These are phyloP conservation scores for Arachis stenosperma DNA, from an alignment of 306 rosid genomes.

Conservation along the genomic window DNA sequence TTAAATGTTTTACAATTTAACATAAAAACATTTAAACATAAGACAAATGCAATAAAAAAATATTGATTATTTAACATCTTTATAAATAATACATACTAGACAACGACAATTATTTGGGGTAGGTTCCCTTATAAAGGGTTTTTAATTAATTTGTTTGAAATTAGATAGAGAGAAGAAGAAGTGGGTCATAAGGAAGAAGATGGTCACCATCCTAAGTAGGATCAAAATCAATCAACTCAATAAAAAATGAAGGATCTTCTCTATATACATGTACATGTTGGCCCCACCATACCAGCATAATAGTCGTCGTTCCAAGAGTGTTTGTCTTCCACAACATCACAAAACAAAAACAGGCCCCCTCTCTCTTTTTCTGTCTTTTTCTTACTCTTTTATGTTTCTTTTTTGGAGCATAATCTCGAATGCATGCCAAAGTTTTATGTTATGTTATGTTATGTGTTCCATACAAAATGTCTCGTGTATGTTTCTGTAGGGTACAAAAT, in stretches of 20 bases:
- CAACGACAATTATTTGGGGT: constrained; percentile 6
- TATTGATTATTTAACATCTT: too few relatives aligned
- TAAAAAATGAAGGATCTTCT: background rate
- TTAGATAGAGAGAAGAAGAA: background rate
- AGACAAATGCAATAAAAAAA: too few relatives aligned
- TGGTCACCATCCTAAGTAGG: constrained; percentile 48
- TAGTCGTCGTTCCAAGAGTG: background rate
- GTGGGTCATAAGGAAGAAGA: constrained; percentile 36
- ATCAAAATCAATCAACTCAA: constrained; percentile 49
- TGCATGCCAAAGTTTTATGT: background rate
- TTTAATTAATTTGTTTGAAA: background rate
- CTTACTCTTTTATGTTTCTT: background rate
- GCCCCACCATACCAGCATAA: constrained; percentile 3
- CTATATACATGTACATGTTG: background rate
- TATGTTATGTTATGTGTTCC: background rate
- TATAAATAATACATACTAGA: too few relatives aligned
- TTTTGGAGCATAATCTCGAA: constrained; percentile 8
- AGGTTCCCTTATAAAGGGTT: background rate
- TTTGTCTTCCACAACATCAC: background rate
- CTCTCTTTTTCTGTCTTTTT: background rate
- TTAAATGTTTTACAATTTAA: background rate
- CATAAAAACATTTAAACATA: too few relatives aligned
- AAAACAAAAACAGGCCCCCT: background rate
- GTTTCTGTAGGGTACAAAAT: background rate
- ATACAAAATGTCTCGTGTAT: background rate